Evolutionary conservation across 2,329 filamentous ascomycete genomes (phyloP), one percentile per base, ranked within the genome.

Genomic region (Aspergillus bombycis): DNA sequence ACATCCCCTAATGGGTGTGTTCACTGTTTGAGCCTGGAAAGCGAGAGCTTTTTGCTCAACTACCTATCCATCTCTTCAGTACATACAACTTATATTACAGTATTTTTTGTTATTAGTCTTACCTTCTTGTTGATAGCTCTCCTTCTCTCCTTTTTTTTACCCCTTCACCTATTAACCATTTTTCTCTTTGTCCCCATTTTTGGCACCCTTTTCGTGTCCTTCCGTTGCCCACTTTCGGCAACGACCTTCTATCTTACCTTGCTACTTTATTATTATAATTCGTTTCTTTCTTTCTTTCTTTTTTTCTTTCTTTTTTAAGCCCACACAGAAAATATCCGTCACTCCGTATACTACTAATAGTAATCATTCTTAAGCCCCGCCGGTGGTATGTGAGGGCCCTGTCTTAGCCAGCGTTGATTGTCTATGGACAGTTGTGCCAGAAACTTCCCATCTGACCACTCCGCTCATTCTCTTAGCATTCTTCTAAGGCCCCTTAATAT

Each of bases 341-440:
- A 36, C 14, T 52, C 32, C 59, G 28, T 32, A 55, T 43, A 45
- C 43, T 62, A 58, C 43, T 62, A 58, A 50, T 63, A 61, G 62
- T 68, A 64, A 57, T 62, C 58, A 60, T 65, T 61, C 53, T 41
- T 16, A 32, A 63, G 48, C 56, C 56, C 62, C 46, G 57, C 60
- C 54, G 61, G 38, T 67, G 63, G 56, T 65, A 65, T 66, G 61
- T 62, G 61, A 64, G 55, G 62, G 57, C 62, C 65, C 41, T 53
- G 45, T 41, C 45, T 58, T 58, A 46, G 62, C 50, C 55, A 60
- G 57, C 57, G 53, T 59, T 61, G 56, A 63, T 64, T 54, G 43
- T 56, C 55, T 64, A 52, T 48, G 21, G 43, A 61, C 53, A 57
- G 56, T 65, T 36, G 62, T 60, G 60, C 57, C 61, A 61, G 62